phyloP scores from a whole-genome alignment of 345 rosid species.

The Boechera retrofracta region DNA sequence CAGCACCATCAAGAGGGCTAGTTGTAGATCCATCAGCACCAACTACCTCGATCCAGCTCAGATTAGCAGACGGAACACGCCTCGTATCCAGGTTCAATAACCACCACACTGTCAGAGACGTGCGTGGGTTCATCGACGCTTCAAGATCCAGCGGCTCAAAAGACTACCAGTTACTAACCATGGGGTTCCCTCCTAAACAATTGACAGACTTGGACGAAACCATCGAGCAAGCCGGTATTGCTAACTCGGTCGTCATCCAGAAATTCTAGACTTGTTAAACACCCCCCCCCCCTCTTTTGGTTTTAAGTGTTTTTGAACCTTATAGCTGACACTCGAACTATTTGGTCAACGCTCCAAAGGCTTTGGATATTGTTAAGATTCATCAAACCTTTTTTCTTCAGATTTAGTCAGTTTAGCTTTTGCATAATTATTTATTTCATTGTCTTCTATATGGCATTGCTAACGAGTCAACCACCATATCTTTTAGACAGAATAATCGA shows the following conservation, averaged over 20 bases:
- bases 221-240: constrained; percentile 90
- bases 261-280: constrained; percentile 55
- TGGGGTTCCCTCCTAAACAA: constrained; percentile 96
- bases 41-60: constrained; percentile 69
- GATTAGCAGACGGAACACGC: constrained; percentile 69
- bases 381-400: constrained; percentile 14
- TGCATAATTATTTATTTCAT: background rate
- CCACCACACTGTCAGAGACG: constrained; percentile 74
- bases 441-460: background rate
- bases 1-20: constrained; percentile 61
- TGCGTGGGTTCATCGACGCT: constrained; percentile 83
- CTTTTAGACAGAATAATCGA: constrained; percentile 6
- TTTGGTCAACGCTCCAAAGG: background rate
- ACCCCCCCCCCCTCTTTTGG: background rate
- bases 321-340: constrained; percentile 4
- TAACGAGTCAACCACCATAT: constrained; percentile 29
- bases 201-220: constrained; percentile 74
- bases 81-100: constrained; percentile 45
- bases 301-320: background rate
- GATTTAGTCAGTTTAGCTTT: background rate
- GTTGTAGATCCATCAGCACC: constrained; percentile 60
- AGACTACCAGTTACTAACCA: constrained; percentile 76
- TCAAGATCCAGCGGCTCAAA: constrained; percentile 72
- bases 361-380: constrained; percentile 20
- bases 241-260: constrained; percentile 91